Percentiles rank a stretch among this genome's conserved stretches.
Conservation (phyloP, 805 yeast genomes). For the Blastobotrys robertii region DNA sequence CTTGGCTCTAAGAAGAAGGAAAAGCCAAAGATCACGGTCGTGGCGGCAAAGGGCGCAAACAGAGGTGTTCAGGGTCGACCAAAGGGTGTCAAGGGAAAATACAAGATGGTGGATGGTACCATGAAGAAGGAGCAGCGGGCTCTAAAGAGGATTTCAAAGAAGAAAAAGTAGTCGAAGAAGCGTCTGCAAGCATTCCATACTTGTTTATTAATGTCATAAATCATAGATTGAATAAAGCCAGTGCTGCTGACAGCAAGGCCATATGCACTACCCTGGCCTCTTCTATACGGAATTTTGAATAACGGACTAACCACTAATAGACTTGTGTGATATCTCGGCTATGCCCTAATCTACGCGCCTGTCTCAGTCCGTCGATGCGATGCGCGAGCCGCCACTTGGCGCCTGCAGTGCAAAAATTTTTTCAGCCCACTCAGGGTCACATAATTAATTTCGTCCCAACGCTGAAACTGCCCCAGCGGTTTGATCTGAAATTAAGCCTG, state of each 20-base stretch:
- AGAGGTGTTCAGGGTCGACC: conserved; percentile 92
- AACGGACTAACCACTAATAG: no score
- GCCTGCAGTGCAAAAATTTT: no score
- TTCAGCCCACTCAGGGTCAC: no score
- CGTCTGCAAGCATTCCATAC: not conserved
- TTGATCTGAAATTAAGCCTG: no score
- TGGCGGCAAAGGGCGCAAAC: conserved; percentile 79
- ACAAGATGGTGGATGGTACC: conserved; percentile 98
- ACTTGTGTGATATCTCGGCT: no score
- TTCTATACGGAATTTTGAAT: no score
- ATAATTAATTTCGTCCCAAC: no score
- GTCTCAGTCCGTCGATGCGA: not conserved
- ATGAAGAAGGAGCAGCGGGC: conserved; percentile 97
- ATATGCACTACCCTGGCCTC: no score
- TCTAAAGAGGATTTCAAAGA: conserved; percentile 78
- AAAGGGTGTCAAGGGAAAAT: conserved; percentile 91
- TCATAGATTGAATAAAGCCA: not conserved
- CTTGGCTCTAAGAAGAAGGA: conserved; percentile 58
- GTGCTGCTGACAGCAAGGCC: no score
- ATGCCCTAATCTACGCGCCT: no score
- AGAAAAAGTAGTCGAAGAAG: conserved; percentile 61
- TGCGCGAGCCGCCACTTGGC: no score
- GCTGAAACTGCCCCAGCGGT: no score
- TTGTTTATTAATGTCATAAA: not conserved
- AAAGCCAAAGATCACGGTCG: conserved; percentile 79